Conservation (phyloP, 345 rosid species). For the Hypericum perforatum region DNA sequence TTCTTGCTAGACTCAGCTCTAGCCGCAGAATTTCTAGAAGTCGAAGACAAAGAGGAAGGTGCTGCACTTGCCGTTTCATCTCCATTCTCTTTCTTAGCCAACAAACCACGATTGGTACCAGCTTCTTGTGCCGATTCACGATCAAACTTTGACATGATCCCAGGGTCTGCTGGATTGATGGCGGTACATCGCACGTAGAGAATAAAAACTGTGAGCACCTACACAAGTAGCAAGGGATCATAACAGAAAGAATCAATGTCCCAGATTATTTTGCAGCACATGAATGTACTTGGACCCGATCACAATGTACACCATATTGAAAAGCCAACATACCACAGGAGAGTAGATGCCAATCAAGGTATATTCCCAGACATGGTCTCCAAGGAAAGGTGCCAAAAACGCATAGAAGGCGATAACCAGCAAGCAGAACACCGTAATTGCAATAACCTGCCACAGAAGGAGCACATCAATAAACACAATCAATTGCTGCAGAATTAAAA, state of each 20-base stretch:
- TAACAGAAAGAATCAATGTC: too few species aligned
- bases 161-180: conserved; percentile 98
- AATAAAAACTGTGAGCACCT: conserved; percentile 84
- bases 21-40: conserved; percentile 61
- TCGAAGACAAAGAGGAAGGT: conserved; percentile 68
- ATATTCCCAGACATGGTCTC: conserved; percentile 86
- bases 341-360: conserved; percentile 58
- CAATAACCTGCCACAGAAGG: conserved; percentile 63
- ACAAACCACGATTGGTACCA: conserved; percentile 28
- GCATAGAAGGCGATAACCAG: conserved; percentile 87
- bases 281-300: background rate
- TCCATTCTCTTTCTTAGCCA: conserved; percentile 32
- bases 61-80: conserved; percentile 49
- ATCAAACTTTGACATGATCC: conserved; percentile 74
- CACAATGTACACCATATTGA: background rate
- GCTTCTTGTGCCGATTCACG: conserved; percentile 18
- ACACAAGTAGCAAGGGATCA: conserved; percentile 12
- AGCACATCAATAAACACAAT: conserved; percentile 9
- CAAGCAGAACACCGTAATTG: conserved; percentile 92
- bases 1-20: conserved; percentile 55
- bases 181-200: conserved; percentile 97
- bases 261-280: too few species aligned
- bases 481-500: background rate
- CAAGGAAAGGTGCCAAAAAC: conserved; percentile 87
- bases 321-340: conserved; percentile 65